Evolutionary conservation across 1,139 yeast species (phyloP).

Genomic region (Magnusiomyces tetraspermus): DNA sequence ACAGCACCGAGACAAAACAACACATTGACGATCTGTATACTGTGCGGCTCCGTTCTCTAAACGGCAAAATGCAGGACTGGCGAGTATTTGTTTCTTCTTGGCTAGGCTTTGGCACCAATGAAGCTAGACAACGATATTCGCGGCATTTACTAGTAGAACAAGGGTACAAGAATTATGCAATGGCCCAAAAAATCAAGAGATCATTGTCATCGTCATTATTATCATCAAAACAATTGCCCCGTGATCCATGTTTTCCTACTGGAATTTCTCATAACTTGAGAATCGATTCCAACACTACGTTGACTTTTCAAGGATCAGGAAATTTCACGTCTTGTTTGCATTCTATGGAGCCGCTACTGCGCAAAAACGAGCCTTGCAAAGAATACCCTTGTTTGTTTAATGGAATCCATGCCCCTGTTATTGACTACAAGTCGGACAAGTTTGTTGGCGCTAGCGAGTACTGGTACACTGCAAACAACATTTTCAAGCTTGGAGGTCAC

Average conservation of each 20-base stretch:
- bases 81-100: slow-evolving; percentile 62
- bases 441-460: slow-evolving; percentile 76
- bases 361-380: slow-evolving; percentile 34
- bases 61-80: slow-evolving; percentile 36
- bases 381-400: slow-evolving; percentile 38
- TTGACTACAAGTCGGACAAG: slow-evolving; percentile 54
- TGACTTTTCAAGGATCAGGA: slow-evolving; percentile 49
- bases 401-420: slow-evolving; percentile 46
- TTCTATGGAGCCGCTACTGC: slow-evolving; percentile 52
- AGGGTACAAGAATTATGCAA: slow-evolving; percentile 6
- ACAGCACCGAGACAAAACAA: slow-evolving; percentile 42
- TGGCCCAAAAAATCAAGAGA: background rate
- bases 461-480: slow-evolving; percentile 59
- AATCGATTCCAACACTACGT: slow-evolving; percentile 23
- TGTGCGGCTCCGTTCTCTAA: slow-evolving; percentile 39
- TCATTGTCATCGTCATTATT: no score
- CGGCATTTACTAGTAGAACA: slow-evolving; percentile 23
- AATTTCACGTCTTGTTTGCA: slow-evolving; percentile 48
- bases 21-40: slow-evolving; percentile 49
- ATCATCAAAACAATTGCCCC: no score
- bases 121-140: slow-evolving; percentile 51
- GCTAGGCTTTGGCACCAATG: slow-evolving; percentile 70
- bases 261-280: slow-evolving; percentile 23
- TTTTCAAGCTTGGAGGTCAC: slow-evolving; percentile 35
- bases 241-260: slow-evolving; percentile 59